Percentiles rank a stretch among this genome's conserved stretches.
Conservation (phyloP, 176 grass and related monocot genomes). For the Bothriochloa decipiens region DNA sequence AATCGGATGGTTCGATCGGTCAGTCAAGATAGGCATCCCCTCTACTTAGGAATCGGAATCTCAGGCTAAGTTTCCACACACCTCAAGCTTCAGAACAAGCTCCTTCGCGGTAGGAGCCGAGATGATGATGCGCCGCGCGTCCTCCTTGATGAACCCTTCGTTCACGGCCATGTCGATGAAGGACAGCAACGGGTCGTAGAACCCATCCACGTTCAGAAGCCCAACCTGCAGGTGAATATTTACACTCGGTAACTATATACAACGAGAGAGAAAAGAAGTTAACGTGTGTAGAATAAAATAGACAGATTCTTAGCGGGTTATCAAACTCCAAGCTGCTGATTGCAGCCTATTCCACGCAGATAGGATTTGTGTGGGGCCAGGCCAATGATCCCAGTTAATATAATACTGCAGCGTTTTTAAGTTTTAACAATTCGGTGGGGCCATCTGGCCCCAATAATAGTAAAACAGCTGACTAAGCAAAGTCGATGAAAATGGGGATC, state of each 20-base stretch:
- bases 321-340: neutral
- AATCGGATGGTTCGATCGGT: too few species aligned
- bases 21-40: neutral
- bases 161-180: constrained; percentile 89
- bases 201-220: constrained; percentile 88
- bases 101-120: constrained; percentile 79
- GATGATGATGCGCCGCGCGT: constrained; percentile 70
- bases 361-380: neutral
- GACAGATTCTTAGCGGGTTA: neutral
- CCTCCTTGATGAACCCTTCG: constrained; percentile 82
- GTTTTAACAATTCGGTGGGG: constrained; percentile 1
- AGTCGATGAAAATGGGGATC: neutral
- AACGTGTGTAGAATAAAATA: neutral
- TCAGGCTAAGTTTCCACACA: constrained; percentile 50
- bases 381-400: constrained; percentile 26
- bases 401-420: neutral
- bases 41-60: neutral
- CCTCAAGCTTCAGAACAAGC: constrained; percentile 82
- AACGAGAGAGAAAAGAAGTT: neutral
- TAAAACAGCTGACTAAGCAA: constrained; percentile 1
- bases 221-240: constrained; percentile 63
- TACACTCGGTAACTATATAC: neutral
- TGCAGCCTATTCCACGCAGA: neutral
- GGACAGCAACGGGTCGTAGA: constrained; percentile 79
- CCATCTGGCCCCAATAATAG: constrained; percentile 25